A percentile compares a stretch with the other conserved stretches of the same genome.
Evolutionary conservation across 2,329 filamentous ascomycete species (phyloP).

Genomic region (Bisporella sp.): DNA sequence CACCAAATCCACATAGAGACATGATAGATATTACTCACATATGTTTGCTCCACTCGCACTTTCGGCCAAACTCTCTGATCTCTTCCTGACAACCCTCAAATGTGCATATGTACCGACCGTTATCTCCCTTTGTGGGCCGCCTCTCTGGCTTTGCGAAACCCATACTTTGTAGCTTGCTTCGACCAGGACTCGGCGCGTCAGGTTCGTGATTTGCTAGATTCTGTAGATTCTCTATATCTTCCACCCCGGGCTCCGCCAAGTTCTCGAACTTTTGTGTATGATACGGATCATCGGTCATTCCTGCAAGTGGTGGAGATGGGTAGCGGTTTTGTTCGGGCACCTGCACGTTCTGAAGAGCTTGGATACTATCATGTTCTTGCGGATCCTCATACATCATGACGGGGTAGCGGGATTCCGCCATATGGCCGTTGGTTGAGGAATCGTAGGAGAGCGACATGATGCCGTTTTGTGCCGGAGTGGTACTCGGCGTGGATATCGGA

Average conservation of each 20-base stretch:
- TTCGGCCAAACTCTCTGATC: conserved; percentile 62
- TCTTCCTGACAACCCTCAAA: conserved; percentile 62
- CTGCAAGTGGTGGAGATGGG: conserved; percentile 22
- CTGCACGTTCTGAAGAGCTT: background rate
- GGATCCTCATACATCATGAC: background rate
- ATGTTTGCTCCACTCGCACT: conserved; percentile 65
- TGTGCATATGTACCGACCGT: conserved; percentile 73
- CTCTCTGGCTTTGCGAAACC: conserved; percentile 51
- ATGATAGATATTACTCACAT: conserved; percentile 38
- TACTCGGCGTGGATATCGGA: background rate
- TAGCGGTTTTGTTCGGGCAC: conserved; percentile 20
- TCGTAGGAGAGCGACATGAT: conserved; percentile 1
- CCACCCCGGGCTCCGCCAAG: background rate
- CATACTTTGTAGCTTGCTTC: conserved; percentile 32
- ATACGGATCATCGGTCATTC: conserved; percentile 23
- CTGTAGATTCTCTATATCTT: conserved; percentile 17
- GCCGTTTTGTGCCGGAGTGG: background rate
- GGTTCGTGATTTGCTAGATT: conserved; percentile 23
- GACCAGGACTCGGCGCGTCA: conserved; percentile 23
- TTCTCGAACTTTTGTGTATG: conserved; percentile 15
- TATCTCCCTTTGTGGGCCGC: conserved; percentile 51
- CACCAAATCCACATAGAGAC: too few relatives aligned
- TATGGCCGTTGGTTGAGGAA: background rate
- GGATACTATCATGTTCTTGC: background rate
- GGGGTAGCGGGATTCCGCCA: background rate